phyloP scores from a whole-genome alignment of 208 protist species.

The Wallacemonas sp. region DNA sequence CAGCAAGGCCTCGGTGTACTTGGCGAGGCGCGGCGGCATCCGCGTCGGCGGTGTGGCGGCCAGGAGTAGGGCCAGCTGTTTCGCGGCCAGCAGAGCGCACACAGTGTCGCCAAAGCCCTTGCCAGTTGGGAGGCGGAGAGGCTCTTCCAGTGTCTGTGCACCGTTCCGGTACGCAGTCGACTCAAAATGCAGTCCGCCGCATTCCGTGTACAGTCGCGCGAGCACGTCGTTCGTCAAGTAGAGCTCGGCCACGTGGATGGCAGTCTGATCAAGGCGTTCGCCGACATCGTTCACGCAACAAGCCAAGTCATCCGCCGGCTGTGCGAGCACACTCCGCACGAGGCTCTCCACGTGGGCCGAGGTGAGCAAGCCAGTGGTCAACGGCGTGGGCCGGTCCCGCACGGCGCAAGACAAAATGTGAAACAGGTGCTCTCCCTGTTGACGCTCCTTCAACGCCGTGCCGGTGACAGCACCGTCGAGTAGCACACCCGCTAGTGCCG shows the following conservation, averaged over 20 bases:
- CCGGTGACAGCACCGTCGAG: not conserved
- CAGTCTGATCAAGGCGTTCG: not conserved
- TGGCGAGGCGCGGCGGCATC: not conserved
- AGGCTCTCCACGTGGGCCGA: not conserved
- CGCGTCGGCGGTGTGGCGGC: not conserved
- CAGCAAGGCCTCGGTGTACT: not conserved
- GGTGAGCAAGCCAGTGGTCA: not conserved
- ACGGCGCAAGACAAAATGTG: not conserved
- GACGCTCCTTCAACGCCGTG: not conserved
- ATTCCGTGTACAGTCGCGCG: constrained; percentile 15
- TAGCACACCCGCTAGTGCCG: not conserved
- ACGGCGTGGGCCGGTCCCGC: not conserved
- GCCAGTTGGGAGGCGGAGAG: not conserved
- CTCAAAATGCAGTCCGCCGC: constrained; percentile 20
- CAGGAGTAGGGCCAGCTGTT: not conserved
- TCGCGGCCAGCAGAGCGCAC: not conserved
- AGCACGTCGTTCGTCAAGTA: constrained; percentile 4
- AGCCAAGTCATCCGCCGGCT: not conserved
- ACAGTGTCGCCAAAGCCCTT: constrained; percentile 13
- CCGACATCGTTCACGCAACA: not conserved
- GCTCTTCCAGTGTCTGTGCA: not conserved
- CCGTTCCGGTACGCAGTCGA: constrained; percentile 19
- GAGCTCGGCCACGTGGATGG: not conserved
- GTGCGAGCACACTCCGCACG: not conserved
- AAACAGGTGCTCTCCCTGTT: not conserved